Conservation (phyloP, 73 alveolate genomes). For the Paramecium bursaria region DNA sequence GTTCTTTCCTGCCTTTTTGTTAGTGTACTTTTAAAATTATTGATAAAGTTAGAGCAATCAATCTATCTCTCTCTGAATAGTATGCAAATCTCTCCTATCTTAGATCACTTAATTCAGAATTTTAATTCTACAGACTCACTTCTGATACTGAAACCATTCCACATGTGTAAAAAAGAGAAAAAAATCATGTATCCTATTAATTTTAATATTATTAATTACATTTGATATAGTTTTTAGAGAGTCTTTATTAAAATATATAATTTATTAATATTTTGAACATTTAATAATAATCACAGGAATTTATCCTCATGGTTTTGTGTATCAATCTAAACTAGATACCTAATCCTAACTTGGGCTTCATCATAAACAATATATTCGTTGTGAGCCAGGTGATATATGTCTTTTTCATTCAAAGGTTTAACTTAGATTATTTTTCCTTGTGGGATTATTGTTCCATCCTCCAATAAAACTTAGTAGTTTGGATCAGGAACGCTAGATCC, state of each 20-base stretch:
- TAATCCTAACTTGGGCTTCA: conserved; percentile 86
- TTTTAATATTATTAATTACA: too few relatives aligned
- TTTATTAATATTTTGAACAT: too few relatives aligned
- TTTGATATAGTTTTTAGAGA: too few relatives aligned
- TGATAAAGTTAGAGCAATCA: background rate
- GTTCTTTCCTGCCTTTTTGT: too few relatives aligned
- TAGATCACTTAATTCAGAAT: background rate
- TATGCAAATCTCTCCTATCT: background rate
- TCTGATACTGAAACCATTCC: background rate
- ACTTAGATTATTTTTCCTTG: conserved; percentile 83
- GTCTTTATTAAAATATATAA: too few relatives aligned
- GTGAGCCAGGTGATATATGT: background rate
- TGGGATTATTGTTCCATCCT: conserved; percentile 94
- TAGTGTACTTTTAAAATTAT: too few relatives aligned
- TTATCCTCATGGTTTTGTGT: too few relatives aligned
- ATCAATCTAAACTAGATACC: conserved; percentile 80
- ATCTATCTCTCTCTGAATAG: background rate
- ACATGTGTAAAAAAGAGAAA: too few relatives aligned
- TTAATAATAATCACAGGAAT: too few relatives aligned
- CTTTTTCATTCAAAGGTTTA: too few relatives aligned
- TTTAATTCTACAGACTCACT: background rate
- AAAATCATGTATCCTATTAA: too few relatives aligned
- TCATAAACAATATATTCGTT: conserved; percentile 93
- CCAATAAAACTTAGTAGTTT: conserved; percentile 79
- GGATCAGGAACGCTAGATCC: conserved; percentile 91